Evolutionary conservation across 371 early-diverging fungal species (phyloP), one percentile per base, ranked within the genome.

Genomic region (Phascolomyces articulosus): DNA sequence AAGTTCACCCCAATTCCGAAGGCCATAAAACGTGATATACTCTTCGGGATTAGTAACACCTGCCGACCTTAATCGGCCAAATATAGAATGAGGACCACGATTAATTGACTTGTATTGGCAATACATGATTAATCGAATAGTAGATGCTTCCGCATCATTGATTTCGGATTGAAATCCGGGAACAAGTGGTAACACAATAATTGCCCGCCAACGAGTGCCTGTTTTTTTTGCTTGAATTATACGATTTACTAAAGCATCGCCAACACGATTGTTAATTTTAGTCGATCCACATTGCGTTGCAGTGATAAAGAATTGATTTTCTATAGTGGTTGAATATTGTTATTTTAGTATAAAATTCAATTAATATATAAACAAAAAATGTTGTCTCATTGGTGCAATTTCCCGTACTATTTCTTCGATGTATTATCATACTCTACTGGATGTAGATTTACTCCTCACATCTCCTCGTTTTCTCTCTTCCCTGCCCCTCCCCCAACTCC

Each of bases 271-370:
- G 63, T 89, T 86, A 74, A 94, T 80, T 18, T 83, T 79, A 15
- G 84, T 70, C 6, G 48, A 63, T 11, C 75, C 75, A 24, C 51
- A 51, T 51, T 51, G 26, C 10, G 38, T 47, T 26, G 16, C 59
- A 76, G 77, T 80, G 81, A 89, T 87, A 72, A 96, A 96, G 80
- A 95, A 95, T 72, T 96, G 96, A 72, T 96, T 95, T 69, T 96
- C 51, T 51, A 51, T 13, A 13, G 11, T 2, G 11, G 2, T 1
- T 9, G 6, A 34, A 34, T 34, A 11, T 34, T 6, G 6, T 34
- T 34, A 0, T 0, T 34, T 34, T 34, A 34, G 34, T 34, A 34
- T 34, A 34, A 9, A 34, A 34, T 34, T 34, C 6, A 31, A 34
- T n/a, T 2, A 34, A 34, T 34, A 9, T 6, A 34, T 34, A 34